phyloP scores from a whole-genome alignment of 1,284 basidiomycete genomes.

The Ceratobasidium sp. region DNA sequence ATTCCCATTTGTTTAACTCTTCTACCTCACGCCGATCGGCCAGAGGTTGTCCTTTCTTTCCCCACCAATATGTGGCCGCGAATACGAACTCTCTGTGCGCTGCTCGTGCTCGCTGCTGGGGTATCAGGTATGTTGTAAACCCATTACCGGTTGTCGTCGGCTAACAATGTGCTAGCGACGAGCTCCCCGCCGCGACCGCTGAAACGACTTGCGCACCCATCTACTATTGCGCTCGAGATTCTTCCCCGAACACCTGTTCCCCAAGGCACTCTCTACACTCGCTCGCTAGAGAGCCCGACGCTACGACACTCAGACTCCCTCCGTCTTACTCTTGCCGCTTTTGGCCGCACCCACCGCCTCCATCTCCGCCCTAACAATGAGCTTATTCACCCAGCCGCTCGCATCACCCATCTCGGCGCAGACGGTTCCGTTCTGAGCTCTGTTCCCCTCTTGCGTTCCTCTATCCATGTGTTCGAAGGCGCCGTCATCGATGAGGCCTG shows the following conservation, averaged over 20 bases:
- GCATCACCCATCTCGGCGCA: constrained; percentile 68
- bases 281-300: constrained; percentile 57
- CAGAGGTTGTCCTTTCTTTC: constrained; percentile 18
- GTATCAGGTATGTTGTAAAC: too few species aligned
- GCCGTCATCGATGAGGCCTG: constrained; percentile 62
- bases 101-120: constrained; percentile 10
- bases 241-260: constrained; percentile 65
- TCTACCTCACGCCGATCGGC: constrained; percentile 14
- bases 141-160: neutral
- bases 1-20: constrained; percentile 30
- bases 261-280: constrained; percentile 53
- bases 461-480: constrained; percentile 62
- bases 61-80: constrained; percentile 2
- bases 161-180: constrained; percentile 59
- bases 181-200: constrained; percentile 68
- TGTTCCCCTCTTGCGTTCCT: constrained; percentile 56
- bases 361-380: constrained; percentile 81
- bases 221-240: constrained; percentile 73
- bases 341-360: constrained; percentile 72
- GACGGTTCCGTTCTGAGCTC: constrained; percentile 63
- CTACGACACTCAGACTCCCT: constrained; percentile 75
- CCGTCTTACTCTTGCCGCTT: constrained; percentile 73
- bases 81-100: constrained; percentile 8
- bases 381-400: constrained; percentile 81
- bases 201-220: constrained; percentile 70